Base-by-base conservation (phyloP, 768 basidiomycete genomes). In the Xerocomellus amylosporus region DNA sequence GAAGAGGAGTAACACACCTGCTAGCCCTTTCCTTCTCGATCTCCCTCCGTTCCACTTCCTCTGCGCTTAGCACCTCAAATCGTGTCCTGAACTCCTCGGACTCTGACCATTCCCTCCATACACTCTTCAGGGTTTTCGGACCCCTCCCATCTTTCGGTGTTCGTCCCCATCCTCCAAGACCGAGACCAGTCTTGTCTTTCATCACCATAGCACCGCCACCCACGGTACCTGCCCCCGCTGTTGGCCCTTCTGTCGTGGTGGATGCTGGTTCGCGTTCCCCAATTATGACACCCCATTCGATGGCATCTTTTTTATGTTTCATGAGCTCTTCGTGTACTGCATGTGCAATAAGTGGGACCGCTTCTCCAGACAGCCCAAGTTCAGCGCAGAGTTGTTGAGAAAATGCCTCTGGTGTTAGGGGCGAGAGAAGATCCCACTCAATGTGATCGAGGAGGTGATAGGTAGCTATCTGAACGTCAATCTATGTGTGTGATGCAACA, bases 381-480 rank as follows among this genome's bases (percentile, higher is more conserved):
- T 98, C 97, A 22, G 78, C 69, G 63, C 90, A 93, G 33, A 98
- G 86, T 46, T 81, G 84, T 37, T 74, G 72, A 0, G 96, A 82
- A 64, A 98, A 98, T 1, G 74, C 78, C 67, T 96, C 89, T 1
- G 96, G 96, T 0, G 93, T 95, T 36, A 98, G 79, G 4, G 88
- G 82, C 4, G 95, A 96, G 43, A 90, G 82, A n/a, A 98, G 80
- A 71, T 99, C 96, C 96, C 96, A 99, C 72, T 99, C 97, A 60
- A 99, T 93, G 66, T 94, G 90, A 73, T 99, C 97, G 53, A 90
- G 77, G 1, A 99, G 79, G 70, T 96, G 93, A 67, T 93, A 80
- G 44, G 87, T 90, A 22, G 87, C 91, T 66, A 99, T 88, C 70
- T 99, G 97, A 24, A 98, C 93, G 73, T 99, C 97, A 67, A 99